Evolutionary conservation across 2,329 filamentous ascomycete genomes (phyloP), one percentile per base, ranked within the genome.

Genomic region (Camillea tinctor): DNA sequence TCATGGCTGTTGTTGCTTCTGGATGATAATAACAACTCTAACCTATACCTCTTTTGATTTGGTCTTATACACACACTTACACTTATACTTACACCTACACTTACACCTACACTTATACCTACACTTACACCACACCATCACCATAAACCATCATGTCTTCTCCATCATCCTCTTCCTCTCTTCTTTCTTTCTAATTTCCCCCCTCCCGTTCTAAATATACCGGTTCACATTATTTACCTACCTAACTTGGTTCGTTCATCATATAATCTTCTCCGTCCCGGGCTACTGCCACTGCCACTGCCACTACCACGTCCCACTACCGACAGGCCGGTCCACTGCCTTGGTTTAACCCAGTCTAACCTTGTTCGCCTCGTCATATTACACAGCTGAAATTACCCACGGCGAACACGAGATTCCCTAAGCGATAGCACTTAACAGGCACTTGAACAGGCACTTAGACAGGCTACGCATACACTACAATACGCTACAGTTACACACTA

Each of bases 311-410:
- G 23, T 44, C 30, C 40, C 52, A 49, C 13, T 22, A 56, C 57
- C 22, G 13, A 44, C 17, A 52, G 51, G 51, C 23, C n/a, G 51
- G 26, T n/a, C 51, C 51, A 50, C 49, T 48, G 20, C 56, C 13
- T n/a, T 48, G 22, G 49, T 50, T 23, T 52, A 40, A 54, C 20
- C 26, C 36, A 26, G 51, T 53, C 19, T 22, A n/a, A 53, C 50
- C 20, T 50, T 15, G n/a, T 26, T 54, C 22, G 24, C 21, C 23
- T 30, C 40, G 52, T 21, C 51, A 50, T 50, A 24, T 19, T 54
- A 54, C 50, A 49, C 50, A 57, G 53, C 54, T 30, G 48, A 21
- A 19, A 50, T n/a, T n/a, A 22, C 44, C 36, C 48, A 49, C 36
- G 36, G 13, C 36, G 36, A 44, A 44, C 36, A 44, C 36, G 36